phyloP scores from a whole-genome alignment of 129 eudicot genomes.

The Centella asiatica region DNA sequence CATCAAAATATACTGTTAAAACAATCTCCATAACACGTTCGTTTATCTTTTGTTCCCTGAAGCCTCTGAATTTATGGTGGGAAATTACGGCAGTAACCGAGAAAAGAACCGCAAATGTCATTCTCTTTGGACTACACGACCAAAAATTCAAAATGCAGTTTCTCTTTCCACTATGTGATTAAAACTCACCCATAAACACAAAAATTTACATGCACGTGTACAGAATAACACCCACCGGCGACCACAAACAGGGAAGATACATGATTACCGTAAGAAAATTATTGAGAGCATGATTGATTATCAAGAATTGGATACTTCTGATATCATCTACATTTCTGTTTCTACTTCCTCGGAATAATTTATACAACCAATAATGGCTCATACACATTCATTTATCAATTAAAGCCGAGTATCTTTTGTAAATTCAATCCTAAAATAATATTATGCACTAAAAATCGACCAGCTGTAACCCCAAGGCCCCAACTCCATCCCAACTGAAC shows the following conservation, averaged over 20 bases:
- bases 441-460: background rate
- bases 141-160: too few species aligned
- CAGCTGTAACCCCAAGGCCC: background rate
- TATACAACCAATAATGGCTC: slow-evolving; percentile 19
- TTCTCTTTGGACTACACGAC: too few species aligned
- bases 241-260: background rate
- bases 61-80: too few species aligned
- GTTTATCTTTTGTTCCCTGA: too few species aligned
- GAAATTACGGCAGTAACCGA: too few species aligned
- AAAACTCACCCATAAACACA: background rate
- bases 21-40: too few species aligned
- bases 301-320: slow-evolving; percentile 6
- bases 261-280: background rate
- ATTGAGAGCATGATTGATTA: background rate
- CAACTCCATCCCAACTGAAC: background rate
- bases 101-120: too few species aligned
- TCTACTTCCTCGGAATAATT: slow-evolving; percentile 2
- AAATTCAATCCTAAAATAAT: background rate
- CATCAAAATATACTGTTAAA: too few species aligned
- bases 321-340: background rate
- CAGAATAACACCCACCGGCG: background rate
- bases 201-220: too few species aligned
- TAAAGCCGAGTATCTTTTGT: background rate
- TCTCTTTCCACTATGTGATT: background rate
- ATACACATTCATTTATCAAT: slow-evolving; percentile 2